These are phyloP conservation scores for Hanseniaspora occidentalis DNA, from an alignment of 805 yeast species.

Conservation along the genomic window DNA sequence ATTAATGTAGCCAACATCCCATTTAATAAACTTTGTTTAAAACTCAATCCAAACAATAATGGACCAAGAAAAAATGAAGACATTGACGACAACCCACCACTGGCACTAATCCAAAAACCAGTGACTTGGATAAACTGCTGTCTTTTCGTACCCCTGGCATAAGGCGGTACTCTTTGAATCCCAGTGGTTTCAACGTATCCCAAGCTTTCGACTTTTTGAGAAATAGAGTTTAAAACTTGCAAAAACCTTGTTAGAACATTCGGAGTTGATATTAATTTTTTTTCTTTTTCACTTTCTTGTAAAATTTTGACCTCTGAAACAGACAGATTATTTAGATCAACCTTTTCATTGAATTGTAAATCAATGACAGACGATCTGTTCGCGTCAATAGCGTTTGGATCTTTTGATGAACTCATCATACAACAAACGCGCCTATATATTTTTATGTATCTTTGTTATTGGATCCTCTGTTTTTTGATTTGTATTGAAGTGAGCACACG, in stretches of 20 bases:
- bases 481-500: no score
- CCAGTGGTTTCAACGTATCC: constrained; percentile 66
- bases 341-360: no score
- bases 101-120: constrained; percentile 76
- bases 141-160: constrained; percentile 40
- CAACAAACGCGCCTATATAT: no score
- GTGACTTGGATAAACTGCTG: constrained; percentile 34
- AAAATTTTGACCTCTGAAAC: no score
- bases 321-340: background rate
- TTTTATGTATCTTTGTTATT: no score
- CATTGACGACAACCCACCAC: constrained; percentile 85
- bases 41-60: constrained; percentile 53
- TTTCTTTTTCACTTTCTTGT: no score
- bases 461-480: no score
- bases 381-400: no score
- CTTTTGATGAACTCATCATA: no score
- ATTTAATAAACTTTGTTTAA: constrained; percentile 45
- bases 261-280: background rate
- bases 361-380: no score
- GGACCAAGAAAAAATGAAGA: constrained; percentile 74
- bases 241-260: background rate
- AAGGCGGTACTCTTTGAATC: constrained; percentile 59
- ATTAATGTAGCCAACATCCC: constrained; percentile 52
- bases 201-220: background rate
- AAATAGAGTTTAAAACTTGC: background rate